Conservation (phyloP, 768 basidiomycete species). For the Pleurotus eryngii region DNA sequence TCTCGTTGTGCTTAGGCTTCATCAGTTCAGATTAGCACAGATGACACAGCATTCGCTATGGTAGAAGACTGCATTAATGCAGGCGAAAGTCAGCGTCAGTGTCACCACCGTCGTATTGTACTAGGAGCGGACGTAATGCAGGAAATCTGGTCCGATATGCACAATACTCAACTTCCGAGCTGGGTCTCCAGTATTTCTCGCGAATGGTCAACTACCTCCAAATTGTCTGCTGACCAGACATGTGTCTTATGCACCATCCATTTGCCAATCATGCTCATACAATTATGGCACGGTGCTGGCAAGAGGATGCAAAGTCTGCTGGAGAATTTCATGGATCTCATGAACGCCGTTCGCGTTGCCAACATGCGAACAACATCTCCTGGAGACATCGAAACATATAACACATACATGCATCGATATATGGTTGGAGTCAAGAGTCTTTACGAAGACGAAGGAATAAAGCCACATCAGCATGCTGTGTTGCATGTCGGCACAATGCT, state of each 20-base stretch:
- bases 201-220: slow-evolving; percentile 22
- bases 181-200: slow-evolving; percentile 27
- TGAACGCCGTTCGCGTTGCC: slow-evolving; percentile 18
- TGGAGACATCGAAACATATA: slow-evolving; percentile 16
- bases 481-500: slow-evolving; percentile 19
- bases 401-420: slow-evolving; percentile 18
- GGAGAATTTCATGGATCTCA: slow-evolving; percentile 25
- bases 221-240: slow-evolving; percentile 28
- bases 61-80: neutral
- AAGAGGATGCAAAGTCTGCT: slow-evolving; percentile 17
- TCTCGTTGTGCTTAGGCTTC: neutral
- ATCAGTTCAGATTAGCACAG: neutral
- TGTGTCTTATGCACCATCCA: slow-evolving; percentile 22
- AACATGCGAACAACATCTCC: slow-evolving; percentile 16
- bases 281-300: slow-evolving; percentile 15
- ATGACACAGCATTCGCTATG: neutral
- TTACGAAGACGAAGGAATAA: slow-evolving; percentile 14
- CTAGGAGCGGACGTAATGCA: slow-evolving; percentile 27
- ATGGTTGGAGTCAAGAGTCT: slow-evolving; percentile 6
- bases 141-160: slow-evolving; percentile 26
- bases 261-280: slow-evolving; percentile 23
- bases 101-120: slow-evolving; percentile 5
- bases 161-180: slow-evolving; percentile 19
- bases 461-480: slow-evolving; percentile 19
- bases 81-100: neutral